These are phyloP conservation scores for Colletotrichum lupini DNA, from an alignment of 2,329 filamentous ascomycete genomes.

Conservation along the genomic window DNA sequence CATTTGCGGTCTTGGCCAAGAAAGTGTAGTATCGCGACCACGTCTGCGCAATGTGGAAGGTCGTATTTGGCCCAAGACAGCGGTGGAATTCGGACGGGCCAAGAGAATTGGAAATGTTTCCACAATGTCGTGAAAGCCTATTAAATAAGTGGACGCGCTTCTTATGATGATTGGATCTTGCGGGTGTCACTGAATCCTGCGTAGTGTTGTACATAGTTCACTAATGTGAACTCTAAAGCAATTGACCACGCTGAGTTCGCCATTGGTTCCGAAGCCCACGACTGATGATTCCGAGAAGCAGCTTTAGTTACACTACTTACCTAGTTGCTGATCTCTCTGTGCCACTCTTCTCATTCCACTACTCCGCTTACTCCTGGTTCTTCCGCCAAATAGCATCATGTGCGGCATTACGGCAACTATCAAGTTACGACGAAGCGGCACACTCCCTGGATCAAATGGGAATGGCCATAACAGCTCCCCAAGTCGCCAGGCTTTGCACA, in stretches of 20 bases:
- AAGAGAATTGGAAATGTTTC: background rate
- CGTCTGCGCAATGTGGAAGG: background rate
- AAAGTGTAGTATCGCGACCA: background rate
- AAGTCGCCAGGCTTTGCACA: background rate
- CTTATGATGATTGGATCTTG: no score
- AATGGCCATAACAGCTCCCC: background rate
- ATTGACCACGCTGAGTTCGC: background rate
- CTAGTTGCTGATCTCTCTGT: background rate
- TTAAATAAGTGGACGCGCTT: background rate
- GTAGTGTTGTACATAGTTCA: background rate
- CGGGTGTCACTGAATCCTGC: no score
- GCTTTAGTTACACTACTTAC: background rate
- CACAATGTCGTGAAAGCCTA: background rate
- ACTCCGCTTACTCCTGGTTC: background rate
- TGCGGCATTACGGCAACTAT: constrained; percentile 30
- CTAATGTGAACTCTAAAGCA: background rate
- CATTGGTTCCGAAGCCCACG: background rate
- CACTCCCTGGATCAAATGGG: background rate
- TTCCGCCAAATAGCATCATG: background rate
- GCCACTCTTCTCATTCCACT: background rate
- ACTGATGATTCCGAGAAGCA: background rate
- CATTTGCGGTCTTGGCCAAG: background rate
- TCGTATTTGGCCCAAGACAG: background rate
- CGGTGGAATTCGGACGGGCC: background rate
- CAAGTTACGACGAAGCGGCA: background rate